Percentiles rank a stretch among this genome's conserved stretches.
These are phyloP conservation scores for Blastocystis sp. DNA, from an alignment of 352 stramenopile species.

Conservation along the genomic window DNA sequence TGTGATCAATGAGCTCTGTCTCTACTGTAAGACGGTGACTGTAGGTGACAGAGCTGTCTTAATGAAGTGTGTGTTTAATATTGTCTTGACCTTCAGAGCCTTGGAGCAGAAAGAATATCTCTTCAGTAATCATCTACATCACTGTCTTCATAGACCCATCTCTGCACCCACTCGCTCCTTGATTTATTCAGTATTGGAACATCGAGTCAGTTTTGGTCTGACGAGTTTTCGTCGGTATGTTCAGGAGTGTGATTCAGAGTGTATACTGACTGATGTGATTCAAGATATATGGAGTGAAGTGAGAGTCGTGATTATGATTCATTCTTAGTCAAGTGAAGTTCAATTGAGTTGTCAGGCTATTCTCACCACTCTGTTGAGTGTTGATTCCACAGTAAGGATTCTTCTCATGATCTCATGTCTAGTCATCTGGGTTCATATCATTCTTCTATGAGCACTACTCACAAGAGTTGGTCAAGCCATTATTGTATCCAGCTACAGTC, in stretches of 20 bases:
- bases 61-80: background rate
- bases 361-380: background rate
- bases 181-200: background rate
- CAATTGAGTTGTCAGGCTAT: background rate
- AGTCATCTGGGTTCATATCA: background rate
- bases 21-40: background rate
- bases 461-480: background rate
- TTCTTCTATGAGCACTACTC: slow-evolving; percentile 23
- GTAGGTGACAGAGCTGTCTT: background rate
- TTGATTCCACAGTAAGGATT: background rate
- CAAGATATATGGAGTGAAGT: background rate
- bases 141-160: background rate
- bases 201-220: background rate
- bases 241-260: background rate
- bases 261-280: background rate
- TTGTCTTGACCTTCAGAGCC: background rate
- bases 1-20: background rate
- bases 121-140: background rate
- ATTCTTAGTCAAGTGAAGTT: background rate
- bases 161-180: background rate
- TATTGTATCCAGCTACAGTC: background rate
- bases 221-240: background rate
- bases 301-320: background rate
- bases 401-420: background rate
- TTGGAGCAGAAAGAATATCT: background rate